Evolutionary conservation across 768 basidiomycete species (phyloP).

Genomic region (Tulasnella sp.): DNA sequence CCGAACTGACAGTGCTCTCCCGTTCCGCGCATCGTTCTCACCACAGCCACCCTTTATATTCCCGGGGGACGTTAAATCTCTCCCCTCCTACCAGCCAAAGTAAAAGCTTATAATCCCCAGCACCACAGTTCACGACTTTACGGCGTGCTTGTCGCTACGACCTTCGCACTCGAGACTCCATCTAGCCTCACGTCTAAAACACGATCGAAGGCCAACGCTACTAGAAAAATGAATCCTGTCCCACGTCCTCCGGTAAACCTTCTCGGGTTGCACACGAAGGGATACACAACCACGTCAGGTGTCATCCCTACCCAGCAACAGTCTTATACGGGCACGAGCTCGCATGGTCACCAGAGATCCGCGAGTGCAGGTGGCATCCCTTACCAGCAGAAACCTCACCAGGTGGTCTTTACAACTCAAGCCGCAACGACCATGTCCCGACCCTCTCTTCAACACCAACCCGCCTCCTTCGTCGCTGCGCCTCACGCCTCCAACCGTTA

Average conservation of each 20-base stretch:
- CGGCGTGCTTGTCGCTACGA: constrained; percentile 25
- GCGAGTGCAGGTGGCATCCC: constrained; percentile 18
- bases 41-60: constrained; percentile 19
- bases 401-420: constrained; percentile 25
- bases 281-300: constrained; percentile 23
- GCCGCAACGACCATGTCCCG: constrained; percentile 25
- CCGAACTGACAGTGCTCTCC: constrained; percentile 9
- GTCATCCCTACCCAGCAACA: neutral
- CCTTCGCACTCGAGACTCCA: constrained; percentile 28
- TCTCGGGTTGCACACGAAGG: constrained; percentile 19
- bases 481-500: constrained; percentile 29
- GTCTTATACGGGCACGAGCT: constrained; percentile 24
- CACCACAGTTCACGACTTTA: constrained; percentile 28
- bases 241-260: constrained; percentile 23
- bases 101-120: constrained; percentile 22
- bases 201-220: neutral
- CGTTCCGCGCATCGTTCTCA: constrained; percentile 1
- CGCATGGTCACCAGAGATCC: constrained; percentile 9
- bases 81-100: constrained; percentile 9
- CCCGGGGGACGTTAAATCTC: constrained; percentile 15
- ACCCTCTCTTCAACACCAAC: constrained; percentile 25
- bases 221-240: constrained; percentile 22
- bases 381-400: constrained; percentile 16
- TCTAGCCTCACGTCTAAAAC: constrained; percentile 21
- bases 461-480: constrained; percentile 25